Conservation (phyloP, 2,329 filamentous ascomycete species). For the Epicoccum sorghinum region DNA sequence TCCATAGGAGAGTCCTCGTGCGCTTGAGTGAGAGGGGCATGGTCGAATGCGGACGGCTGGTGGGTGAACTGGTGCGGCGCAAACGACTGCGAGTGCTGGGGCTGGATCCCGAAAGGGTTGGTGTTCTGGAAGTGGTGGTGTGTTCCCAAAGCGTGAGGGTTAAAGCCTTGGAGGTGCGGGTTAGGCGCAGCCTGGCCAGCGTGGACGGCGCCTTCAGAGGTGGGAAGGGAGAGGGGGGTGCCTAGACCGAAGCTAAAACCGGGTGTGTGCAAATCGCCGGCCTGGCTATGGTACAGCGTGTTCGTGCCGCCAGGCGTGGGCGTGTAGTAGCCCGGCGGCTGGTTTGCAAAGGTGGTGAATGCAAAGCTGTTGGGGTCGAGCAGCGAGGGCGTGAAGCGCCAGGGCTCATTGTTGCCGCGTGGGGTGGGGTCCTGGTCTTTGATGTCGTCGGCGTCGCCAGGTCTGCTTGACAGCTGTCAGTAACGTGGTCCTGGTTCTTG, state of each 20-base stretch:
- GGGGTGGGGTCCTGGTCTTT: constrained; percentile 86
- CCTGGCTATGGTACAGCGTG: constrained; percentile 80
- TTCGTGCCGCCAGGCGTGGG: constrained; percentile 83
- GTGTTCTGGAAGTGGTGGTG: constrained; percentile 63
- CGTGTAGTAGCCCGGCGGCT: constrained; percentile 83
- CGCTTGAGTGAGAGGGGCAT: constrained; percentile 68
- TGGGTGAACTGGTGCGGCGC: constrained; percentile 82
- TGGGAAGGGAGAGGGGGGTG: constrained; percentile 82
- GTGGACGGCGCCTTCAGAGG: constrained; percentile 69
- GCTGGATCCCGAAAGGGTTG: constrained; percentile 70
- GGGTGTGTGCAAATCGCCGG: constrained; percentile 86
- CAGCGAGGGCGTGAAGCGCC: constrained; percentile 87
- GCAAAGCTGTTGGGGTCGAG: constrained; percentile 84
- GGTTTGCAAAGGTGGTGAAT: constrained; percentile 79
- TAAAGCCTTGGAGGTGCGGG: constrained; percentile 70
- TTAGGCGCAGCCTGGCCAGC: constrained; percentile 55
- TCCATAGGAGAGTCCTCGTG: constrained; percentile 71
- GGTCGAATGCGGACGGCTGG: constrained; percentile 78
- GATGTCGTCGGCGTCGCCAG: constrained; percentile 56
- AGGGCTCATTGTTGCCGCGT: constrained; percentile 77
- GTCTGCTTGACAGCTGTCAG: constrained; percentile 41
- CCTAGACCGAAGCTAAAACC: constrained; percentile 74
- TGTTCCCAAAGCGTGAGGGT: constrained; percentile 50
- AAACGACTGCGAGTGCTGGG: constrained; percentile 60
- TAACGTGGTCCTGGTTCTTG: neutral